Evolutionary conservation across 1,139 yeast species (phyloP).

Genomic region (Pichia inconspicua): DNA sequence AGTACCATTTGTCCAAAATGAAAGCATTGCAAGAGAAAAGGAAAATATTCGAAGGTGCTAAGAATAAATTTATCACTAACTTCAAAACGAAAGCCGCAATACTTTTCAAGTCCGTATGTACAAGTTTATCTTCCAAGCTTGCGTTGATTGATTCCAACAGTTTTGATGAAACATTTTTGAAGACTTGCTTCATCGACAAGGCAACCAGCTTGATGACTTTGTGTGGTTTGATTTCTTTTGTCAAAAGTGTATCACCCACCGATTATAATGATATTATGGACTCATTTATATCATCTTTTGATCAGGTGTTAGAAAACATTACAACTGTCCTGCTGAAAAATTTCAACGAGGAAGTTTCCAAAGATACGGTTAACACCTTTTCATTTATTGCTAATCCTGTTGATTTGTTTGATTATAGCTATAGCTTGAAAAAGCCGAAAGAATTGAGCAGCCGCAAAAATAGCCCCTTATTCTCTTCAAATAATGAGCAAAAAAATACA

Average conservation of each 20-base stretch:
- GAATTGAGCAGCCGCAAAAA: slow-evolving; percentile 2
- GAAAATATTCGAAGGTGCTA: slow-evolving; percentile 50
- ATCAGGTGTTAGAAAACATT: slow-evolving; percentile 26
- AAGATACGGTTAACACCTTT: slow-evolving; percentile 12
- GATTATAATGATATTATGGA: slow-evolving; percentile 35
- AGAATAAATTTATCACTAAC: slow-evolving; percentile 43
- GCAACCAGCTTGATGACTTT: slow-evolving; percentile 32
- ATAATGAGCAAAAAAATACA: neutral
- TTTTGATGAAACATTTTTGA: slow-evolving; percentile 12
- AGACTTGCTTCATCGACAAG: slow-evolving; percentile 15
- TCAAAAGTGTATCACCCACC: slow-evolving; percentile 46
- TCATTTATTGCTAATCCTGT: slow-evolving; percentile 19
- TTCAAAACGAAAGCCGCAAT: slow-evolving; percentile 37
- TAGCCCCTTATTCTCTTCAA: slow-evolving; percentile 13
- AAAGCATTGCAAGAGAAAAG: slow-evolving; percentile 66
- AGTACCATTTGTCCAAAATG: slow-evolving; percentile 56
- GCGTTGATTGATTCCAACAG: slow-evolving; percentile 8
- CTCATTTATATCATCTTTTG: slow-evolving; percentile 21
- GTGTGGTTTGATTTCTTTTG: slow-evolving; percentile 57
- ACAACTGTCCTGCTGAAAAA: slow-evolving; percentile 28
- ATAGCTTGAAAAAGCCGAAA: slow-evolving; percentile 9
- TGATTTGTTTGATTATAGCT: slow-evolving; percentile 14
- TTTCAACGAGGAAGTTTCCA: slow-evolving; percentile 23
- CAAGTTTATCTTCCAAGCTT: slow-evolving; percentile 29
- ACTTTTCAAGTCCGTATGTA: slow-evolving; percentile 36